phyloP scores from a whole-genome alignment of 2,329 filamentous ascomycete species.

The Cordyceps tenuipes region DNA sequence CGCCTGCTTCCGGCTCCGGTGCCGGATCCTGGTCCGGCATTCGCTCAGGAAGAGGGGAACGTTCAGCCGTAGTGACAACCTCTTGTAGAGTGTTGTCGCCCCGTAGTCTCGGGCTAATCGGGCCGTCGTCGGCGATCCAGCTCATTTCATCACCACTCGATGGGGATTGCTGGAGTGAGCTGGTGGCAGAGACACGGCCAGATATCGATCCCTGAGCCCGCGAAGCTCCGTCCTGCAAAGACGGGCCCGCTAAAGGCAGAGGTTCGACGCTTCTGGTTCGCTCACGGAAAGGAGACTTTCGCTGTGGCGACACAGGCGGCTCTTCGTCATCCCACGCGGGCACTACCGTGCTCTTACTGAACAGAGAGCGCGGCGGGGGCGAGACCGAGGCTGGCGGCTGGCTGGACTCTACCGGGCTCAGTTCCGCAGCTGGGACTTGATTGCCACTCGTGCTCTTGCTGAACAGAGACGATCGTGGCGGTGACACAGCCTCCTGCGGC shows the following conservation, averaged over 20 bases:
- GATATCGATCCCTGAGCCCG: neutral
- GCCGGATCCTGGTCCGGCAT: neutral
- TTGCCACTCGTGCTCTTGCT: neutral
- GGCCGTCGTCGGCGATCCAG: slow-evolving; percentile 32
- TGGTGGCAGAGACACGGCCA: slow-evolving; percentile 21
- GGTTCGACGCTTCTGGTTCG: neutral
- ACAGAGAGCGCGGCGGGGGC: neutral
- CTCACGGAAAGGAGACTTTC: neutral
- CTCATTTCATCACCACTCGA: slow-evolving; percentile 30
- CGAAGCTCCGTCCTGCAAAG: neutral
- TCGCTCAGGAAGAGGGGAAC: neutral
- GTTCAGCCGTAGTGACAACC: slow-evolving; percentile 15
- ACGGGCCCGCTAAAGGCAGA: neutral
- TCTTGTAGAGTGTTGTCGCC: slow-evolving; percentile 27
- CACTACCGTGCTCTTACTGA: neutral
- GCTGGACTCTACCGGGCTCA: neutral
- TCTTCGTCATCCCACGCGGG: neutral
- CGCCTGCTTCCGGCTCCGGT: neutral
- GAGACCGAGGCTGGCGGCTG: neutral
- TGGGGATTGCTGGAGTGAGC: slow-evolving; percentile 25
- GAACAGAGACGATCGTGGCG: neutral
- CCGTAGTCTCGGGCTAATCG: slow-evolving; percentile 27
- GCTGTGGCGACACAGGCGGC: neutral
- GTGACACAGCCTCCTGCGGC: neutral
- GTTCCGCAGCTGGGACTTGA: neutral